These are phyloP conservation scores for Clarkia xantiana DNA, from an alignment of 345 rosid species.

Conservation along the genomic window DNA sequence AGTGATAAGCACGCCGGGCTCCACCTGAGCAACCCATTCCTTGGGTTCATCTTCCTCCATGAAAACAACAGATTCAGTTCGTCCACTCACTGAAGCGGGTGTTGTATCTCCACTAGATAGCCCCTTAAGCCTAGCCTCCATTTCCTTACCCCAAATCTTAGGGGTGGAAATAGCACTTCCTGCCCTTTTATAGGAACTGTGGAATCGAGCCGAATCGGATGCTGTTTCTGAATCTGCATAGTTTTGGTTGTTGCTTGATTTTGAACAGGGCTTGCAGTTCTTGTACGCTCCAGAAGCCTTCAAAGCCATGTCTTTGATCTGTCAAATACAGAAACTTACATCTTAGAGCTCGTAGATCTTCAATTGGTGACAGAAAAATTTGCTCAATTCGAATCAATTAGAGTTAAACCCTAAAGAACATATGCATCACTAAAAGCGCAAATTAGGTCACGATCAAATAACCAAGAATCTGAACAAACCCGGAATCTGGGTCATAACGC, in stretches of 20 bases:
- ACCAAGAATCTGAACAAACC: too few species aligned
- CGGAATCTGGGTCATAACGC: slow-evolving; percentile 8
- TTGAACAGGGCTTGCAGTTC: slow-evolving; percentile 79
- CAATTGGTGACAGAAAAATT: too few species aligned
- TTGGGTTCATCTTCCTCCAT: slow-evolving; percentile 89
- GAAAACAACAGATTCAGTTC: slow-evolving; percentile 62
- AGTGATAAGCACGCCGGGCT: slow-evolving; percentile 93
- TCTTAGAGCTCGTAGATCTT: too few species aligned
- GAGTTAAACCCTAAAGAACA: too few species aligned
- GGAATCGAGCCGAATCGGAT: slow-evolving; percentile 58
- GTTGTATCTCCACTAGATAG: slow-evolving; percentile 88
- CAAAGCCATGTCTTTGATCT: slow-evolving; percentile 91
- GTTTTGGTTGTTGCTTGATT: slow-evolving; percentile 45
- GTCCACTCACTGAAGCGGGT: slow-evolving; percentile 65
- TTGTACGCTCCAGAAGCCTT: slow-evolving; percentile 89
- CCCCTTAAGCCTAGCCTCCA: slow-evolving; percentile 69
- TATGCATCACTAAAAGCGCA: too few species aligned
- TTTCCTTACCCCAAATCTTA: slow-evolving; percentile 54
- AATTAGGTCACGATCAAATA: too few species aligned
- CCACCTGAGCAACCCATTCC: slow-evolving; percentile 98
- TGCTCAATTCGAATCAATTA: too few species aligned
- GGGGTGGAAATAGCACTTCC: slow-evolving; percentile 42
- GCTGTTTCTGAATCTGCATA: slow-evolving; percentile 46
- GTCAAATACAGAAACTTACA: slow-evolving; percentile 5
- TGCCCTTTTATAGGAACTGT: slow-evolving; percentile 49